A percentile compares a stretch with the other conserved stretches of the same genome.
These are phyloP conservation scores for Phaffomyces antillensis DNA, from an alignment of 805 yeast species.

Conservation along the genomic window DNA sequence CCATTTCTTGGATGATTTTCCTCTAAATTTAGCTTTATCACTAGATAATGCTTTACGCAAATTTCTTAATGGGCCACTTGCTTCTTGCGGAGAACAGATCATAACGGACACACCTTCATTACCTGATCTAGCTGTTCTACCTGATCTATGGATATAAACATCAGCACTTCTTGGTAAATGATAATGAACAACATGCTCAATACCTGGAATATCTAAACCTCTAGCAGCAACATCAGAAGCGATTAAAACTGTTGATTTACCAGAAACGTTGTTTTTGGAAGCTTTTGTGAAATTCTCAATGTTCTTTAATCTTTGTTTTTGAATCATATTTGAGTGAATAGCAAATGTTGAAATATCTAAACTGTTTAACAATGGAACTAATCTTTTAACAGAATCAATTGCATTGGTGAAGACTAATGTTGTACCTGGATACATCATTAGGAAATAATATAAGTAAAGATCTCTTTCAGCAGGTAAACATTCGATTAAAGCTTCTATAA, in stretches of 20 bases:
- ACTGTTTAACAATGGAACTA: constrained; percentile 67
- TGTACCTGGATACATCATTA: constrained; percentile 79
- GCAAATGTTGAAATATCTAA: constrained; percentile 64
- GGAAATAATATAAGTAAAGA: constrained; percentile 79
- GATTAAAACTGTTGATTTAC: constrained; percentile 58
- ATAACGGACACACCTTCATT: constrained; percentile 89
- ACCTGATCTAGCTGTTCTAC: constrained; percentile 98
- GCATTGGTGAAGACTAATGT: constrained; percentile 90
- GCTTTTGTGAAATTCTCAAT: constrained; percentile 71
- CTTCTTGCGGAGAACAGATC: constrained; percentile 90
- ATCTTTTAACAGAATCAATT: constrained; percentile 88
- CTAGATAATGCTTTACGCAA: constrained; percentile 51
- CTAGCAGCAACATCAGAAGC: constrained; percentile 99
- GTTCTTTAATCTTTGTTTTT: constrained; percentile 82
- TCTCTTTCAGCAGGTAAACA: constrained; percentile 90
- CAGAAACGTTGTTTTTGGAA: constrained; percentile 29
- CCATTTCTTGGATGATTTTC: constrained; percentile 34
- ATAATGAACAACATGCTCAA: constrained; percentile 92
- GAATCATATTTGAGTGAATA: constrained; percentile 91
- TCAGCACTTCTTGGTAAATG: constrained; percentile 94
- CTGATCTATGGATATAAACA: constrained; percentile 90
- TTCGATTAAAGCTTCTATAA: constrained; percentile 83
- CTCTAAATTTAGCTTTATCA: constrained; percentile 22
- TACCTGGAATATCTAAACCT: constrained; percentile 87
- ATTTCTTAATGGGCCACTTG: constrained; percentile 78